phyloP scores from a whole-genome alignment of 2,329 filamentous ascomycete genomes.

The Calonectria crousiana region DNA sequence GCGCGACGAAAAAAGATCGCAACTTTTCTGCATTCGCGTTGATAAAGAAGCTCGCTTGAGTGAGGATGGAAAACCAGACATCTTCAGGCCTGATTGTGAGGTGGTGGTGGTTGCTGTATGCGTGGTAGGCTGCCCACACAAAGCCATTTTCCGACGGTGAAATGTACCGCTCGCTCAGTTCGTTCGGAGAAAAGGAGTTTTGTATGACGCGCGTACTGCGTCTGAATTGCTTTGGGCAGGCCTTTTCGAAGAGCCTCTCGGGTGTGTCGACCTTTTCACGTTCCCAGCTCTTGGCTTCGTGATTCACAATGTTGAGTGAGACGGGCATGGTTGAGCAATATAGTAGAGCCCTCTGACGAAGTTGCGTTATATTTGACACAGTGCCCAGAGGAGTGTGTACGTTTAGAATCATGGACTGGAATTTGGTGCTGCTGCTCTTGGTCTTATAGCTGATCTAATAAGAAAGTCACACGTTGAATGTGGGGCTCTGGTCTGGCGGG shows the following conservation, averaged over 20 bases:
- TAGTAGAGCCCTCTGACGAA: too few relatives aligned
- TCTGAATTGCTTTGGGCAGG: not conserved
- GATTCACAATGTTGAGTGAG: not conserved
- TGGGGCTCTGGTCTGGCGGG: too few relatives aligned
- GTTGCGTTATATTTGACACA: not conserved
- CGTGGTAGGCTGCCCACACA: slow-evolving; percentile 51
- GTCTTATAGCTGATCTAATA: not conserved
- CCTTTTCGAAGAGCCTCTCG: not conserved
- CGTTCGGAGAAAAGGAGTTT: not conserved
- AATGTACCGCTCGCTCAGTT: not conserved
- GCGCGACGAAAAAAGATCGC: slow-evolving; percentile 55
- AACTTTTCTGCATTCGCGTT: slow-evolving; percentile 61
- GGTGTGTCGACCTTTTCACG: not conserved
- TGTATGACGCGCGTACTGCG: not conserved
- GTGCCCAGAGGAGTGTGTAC: not conserved
- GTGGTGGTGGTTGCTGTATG: slow-evolving; percentile 59
- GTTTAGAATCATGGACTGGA: not conserved
- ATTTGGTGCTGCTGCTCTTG: not conserved
- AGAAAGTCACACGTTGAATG: not conserved
- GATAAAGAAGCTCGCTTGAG: slow-evolving; percentile 60
- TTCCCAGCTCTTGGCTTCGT: not conserved
- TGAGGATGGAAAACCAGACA: slow-evolving; percentile 64
- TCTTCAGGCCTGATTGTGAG: slow-evolving; percentile 64
- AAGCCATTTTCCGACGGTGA: slow-evolving; percentile 51
- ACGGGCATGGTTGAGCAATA: not conserved